phyloP scores from a whole-genome alignment of 371 early-diverging fungal species.

The Lichtheimia ornata region DNA sequence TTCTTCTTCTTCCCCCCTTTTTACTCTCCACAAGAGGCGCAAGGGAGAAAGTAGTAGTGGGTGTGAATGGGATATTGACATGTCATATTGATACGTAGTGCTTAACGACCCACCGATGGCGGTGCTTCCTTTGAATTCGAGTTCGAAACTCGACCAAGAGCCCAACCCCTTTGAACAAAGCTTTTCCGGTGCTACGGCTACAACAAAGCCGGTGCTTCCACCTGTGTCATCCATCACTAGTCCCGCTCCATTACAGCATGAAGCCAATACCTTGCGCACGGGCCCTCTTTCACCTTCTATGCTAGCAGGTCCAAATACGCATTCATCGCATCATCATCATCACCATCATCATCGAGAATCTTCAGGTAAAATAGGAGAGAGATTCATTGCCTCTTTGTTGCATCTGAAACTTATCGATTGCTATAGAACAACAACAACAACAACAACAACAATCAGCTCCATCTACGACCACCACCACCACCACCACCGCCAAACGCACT shows the following conservation, averaged over 20 bases:
- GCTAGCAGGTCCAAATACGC: slow-evolving; percentile 65
- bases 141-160: slow-evolving; percentile 74
- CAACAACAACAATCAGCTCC: background rate
- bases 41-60: too few relatives aligned
- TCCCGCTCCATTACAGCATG: slow-evolving; percentile 40
- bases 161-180: slow-evolving; percentile 89
- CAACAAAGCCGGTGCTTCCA: slow-evolving; percentile 27
- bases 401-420: background rate
- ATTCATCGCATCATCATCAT: background rate
- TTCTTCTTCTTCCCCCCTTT: too few relatives aligned
- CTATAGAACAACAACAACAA: background rate
- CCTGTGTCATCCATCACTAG: slow-evolving; percentile 48
- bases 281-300: slow-evolving; percentile 80
- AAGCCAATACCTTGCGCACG: slow-evolving; percentile 68
- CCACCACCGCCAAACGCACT: slow-evolving; percentile 1
- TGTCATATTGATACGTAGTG: background rate
- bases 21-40: too few relatives aligned
- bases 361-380: background rate
- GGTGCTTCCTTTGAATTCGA: slow-evolving; percentile 37
- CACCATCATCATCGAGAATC: background rate
- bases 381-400: background rate
- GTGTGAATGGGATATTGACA: too few relatives aligned
- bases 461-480: too few relatives aligned
- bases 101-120: slow-evolving; percentile 37
- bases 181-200: slow-evolving; percentile 54